These are phyloP conservation scores for Fusarium xylarioides DNA, from an alignment of 2,329 filamentous ascomycete genomes.

Conservation along the genomic window DNA sequence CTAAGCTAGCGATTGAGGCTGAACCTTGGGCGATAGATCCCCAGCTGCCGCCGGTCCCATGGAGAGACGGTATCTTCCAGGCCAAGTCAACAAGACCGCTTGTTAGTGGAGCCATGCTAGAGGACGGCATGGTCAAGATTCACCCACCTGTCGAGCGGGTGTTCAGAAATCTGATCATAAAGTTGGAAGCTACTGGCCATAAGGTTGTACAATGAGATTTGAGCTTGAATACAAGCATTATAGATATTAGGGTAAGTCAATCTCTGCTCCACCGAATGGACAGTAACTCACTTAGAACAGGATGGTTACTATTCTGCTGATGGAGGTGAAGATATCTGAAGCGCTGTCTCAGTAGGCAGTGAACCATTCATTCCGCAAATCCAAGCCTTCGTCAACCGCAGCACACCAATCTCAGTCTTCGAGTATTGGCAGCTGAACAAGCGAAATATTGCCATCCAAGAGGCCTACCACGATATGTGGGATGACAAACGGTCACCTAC, in stretches of 20 bases:
- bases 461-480: background rate
- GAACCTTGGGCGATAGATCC: background rate
- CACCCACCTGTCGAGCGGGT: background rate
- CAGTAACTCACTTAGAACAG: background rate
- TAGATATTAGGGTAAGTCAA: background rate
- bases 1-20: background rate
- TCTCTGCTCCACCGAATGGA: accelerated
- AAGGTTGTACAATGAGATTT: background rate
- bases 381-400: background rate
- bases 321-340: background rate
- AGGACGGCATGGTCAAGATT: background rate
- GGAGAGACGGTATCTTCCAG: background rate
- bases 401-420: background rate
- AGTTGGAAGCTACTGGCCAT: background rate
- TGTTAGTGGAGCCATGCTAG: background rate
- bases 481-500: background rate
- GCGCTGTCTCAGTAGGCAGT: background rate
- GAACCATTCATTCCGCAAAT: background rate
- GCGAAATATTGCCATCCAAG: background rate
- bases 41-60: background rate
- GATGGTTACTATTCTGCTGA: background rate
- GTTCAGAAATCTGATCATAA: background rate
- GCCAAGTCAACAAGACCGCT: background rate
- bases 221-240: background rate
- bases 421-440: conserved; percentile 1